Evolutionary conservation across 768 basidiomycete species (phyloP).

Genomic region (Mycena capillaripes): DNA sequence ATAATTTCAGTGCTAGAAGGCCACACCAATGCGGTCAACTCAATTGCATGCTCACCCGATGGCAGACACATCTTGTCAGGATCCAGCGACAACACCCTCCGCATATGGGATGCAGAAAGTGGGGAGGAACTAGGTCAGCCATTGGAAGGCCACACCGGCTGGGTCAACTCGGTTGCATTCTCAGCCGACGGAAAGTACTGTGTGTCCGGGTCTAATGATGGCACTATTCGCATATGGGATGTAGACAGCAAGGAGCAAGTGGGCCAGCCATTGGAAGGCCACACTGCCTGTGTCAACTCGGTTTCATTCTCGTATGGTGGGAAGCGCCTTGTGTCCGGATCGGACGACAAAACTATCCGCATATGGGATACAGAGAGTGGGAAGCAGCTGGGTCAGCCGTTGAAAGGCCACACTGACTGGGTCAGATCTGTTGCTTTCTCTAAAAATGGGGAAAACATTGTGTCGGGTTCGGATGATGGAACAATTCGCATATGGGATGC

Average conservation of each 20-base stretch:
- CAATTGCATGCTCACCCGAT: no score
- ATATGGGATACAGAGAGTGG: no score
- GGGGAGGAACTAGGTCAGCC: no score
- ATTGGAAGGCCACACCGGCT: not conserved
- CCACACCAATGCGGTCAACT: no score
- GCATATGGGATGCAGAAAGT: no score
- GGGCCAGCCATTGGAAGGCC: not conserved
- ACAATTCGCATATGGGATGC: no score
- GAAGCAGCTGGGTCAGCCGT: not conserved
- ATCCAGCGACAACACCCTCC: no score
- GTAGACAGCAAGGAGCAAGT: not conserved
- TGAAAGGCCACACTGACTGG: no score
- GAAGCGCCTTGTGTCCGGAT: not conserved
- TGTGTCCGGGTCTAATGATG: not conserved
- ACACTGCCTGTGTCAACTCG: not conserved
- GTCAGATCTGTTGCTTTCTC: no score
- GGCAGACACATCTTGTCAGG: no score
- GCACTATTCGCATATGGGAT: not conserved
- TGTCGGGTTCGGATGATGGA: no score
- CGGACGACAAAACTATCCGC: not conserved
- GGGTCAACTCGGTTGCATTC: not conserved
- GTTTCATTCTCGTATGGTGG: not conserved
- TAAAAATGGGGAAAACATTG: no score
- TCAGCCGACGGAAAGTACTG: not conserved
- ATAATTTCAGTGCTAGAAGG: not conserved